These are phyloP conservation scores for Cephalotrichum gorgonifer DNA, from an alignment of 2,329 filamentous ascomycete genomes.

Conservation along the genomic window DNA sequence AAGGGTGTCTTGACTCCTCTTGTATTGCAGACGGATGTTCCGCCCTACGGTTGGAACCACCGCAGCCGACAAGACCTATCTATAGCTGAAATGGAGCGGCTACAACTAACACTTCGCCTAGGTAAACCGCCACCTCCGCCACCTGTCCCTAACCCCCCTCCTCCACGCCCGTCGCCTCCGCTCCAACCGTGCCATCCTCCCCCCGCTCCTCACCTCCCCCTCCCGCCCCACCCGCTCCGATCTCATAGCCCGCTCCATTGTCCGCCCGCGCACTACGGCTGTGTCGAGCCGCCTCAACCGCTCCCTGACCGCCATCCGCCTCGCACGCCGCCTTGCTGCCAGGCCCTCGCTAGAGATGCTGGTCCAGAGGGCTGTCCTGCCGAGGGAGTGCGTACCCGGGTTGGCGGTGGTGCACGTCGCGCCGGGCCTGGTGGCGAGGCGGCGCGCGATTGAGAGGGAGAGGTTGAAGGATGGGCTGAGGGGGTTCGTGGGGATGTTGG, in stretches of 20 bases:
- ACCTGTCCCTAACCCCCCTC: slow-evolving; percentile 53
- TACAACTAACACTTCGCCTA: slow-evolving; percentile 17
- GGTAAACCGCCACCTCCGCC: slow-evolving; percentile 52
- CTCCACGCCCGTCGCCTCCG: slow-evolving; percentile 53
- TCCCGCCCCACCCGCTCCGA: slow-evolving; percentile 49
- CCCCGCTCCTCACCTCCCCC: slow-evolving; percentile 44
- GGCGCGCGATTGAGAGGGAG: slow-evolving; percentile 55
- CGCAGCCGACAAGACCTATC: no score
- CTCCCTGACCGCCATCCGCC: slow-evolving; percentile 53
- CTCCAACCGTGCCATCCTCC: slow-evolving; percentile 41
- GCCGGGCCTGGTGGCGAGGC: slow-evolving; percentile 51
- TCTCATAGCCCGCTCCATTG: slow-evolving; percentile 54
- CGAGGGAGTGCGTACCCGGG: slow-evolving; percentile 49
- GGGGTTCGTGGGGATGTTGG: slow-evolving; percentile 52
- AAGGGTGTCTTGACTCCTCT: no score
- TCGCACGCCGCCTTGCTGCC: slow-evolving; percentile 49
- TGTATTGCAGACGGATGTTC: no score
- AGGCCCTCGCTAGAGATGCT: slow-evolving; percentile 50
- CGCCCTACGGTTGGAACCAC: no score
- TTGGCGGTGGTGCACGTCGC: slow-evolving; percentile 33
- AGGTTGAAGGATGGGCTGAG: slow-evolving; percentile 56
- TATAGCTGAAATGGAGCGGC: no score
- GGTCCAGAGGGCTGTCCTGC: slow-evolving; percentile 54
- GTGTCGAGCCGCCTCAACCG: slow-evolving; percentile 54
- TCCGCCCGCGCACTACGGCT: slow-evolving; percentile 55